Evolutionary conservation across 2,329 filamentous ascomycete genomes (phyloP).

Genomic region (Ceratocystis lukuohia): DNA sequence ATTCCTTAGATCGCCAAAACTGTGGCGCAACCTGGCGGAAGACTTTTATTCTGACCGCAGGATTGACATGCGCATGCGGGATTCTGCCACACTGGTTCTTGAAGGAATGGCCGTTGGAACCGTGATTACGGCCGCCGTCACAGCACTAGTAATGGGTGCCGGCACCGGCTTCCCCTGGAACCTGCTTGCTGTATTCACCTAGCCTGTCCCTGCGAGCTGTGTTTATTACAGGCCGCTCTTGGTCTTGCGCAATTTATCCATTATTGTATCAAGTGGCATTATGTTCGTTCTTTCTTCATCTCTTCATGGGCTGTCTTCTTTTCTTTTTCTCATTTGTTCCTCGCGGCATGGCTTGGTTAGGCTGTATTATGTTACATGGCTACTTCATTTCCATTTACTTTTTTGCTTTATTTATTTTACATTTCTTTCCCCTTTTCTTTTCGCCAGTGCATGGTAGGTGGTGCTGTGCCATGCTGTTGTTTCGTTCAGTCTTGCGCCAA

Average conservation of each 20-base stretch:
- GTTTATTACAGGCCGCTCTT: neutral
- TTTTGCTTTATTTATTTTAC: neutral
- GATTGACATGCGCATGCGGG: constrained; percentile 52
- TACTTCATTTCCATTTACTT: neutral
- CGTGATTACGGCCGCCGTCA: constrained; percentile 24
- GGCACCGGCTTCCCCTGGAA: neutral
- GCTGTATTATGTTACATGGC: neutral
- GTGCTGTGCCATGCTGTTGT: too few relatives aligned
- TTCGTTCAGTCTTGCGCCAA: neutral
- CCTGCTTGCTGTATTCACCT: neutral
- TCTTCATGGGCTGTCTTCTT: too few relatives aligned
- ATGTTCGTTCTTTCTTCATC: neutral
- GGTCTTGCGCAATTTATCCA: neutral
- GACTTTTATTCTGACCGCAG: constrained; percentile 34
- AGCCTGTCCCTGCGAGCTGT: neutral
- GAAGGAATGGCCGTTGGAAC: constrained; percentile 38
- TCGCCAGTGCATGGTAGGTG: neutral
- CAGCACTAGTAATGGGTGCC: constrained; percentile 10
- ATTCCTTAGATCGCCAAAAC: constrained; percentile 12
- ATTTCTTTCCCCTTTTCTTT: neutral
- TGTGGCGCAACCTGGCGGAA: constrained; percentile 15
- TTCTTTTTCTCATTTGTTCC: neutral
- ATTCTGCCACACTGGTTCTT: constrained; percentile 55
- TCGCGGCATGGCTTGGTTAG: neutral
- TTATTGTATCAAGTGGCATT: too few relatives aligned